Evolutionary conservation across 805 yeast species (phyloP), one percentile per base, ranked within the genome.

Genomic region (Metschnikowia matae): DNA sequence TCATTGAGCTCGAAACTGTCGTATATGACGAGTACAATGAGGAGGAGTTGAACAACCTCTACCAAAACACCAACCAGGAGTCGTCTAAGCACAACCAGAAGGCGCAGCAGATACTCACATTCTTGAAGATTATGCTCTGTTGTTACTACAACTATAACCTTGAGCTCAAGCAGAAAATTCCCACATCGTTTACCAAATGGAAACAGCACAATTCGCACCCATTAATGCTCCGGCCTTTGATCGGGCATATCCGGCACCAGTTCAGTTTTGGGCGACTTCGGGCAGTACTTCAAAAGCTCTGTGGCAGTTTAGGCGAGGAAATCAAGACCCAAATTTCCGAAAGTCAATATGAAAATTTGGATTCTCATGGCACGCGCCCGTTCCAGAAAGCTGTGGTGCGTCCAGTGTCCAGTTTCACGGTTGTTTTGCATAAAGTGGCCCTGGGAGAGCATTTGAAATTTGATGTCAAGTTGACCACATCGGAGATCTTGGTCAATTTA

Each of bases 1-100:
- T 80, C 35, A 70, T 91, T 35, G 96, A 87, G 62, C 77, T 91
- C 45, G 94, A 85, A 54, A 71, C 81, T n/a, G 75, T 82, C 14
- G 70, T 77, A 3, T 70, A 67, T 55, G 73, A 69, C 49, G 73
- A 70, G 36, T 44, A 54, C 34, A 71, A 69, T 48, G 77, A 71
- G 49, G 79, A 74, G 41, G 71, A 65, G 26, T 54, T 64, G 36
- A 60, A 54, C 38, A 64, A 64, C 44, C 54, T 60, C 40, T 67
- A 69, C 44, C 68, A 67, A 44, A 65, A 66, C 48, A 63, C 65
- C 48, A 62, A 63, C 42, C 55, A 58, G 2, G 64, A 66, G 23
- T 64, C 73, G 3, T 59, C 67, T 20, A 62, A 61, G 40, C 60
- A 69, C 36, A 69, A 69, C 49, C 62, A 59, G 23, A 67, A 73